Evolutionary conservation across 306 rosid genomes (phyloP), one percentile per base, ranked within the genome.

Genomic region (Glycyrrhiza uralensis): DNA sequence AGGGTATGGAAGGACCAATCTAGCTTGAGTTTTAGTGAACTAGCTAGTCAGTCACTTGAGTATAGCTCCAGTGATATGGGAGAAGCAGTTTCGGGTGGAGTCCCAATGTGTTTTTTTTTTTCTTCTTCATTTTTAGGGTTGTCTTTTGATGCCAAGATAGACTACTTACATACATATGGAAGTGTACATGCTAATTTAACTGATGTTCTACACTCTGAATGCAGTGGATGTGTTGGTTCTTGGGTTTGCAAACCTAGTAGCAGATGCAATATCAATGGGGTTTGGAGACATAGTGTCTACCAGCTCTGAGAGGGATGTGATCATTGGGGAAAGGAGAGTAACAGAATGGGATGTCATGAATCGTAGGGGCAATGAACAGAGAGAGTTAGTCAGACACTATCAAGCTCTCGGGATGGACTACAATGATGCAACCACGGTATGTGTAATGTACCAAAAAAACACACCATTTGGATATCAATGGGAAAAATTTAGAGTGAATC

Each of bases 251-350:
- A 87, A 90, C 78, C 76, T 90, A 30, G 88, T 86, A 38, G 94
- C 90, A 7, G 92, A 90, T 75, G 94, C 88, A 76, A 86, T 88
- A 75, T 90, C 89, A 3, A 88, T 81, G 96, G 89, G 90, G 58
- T 80, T 88, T n/a, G 92, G 94, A n/a, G 90, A 90, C 70, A 83
- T 3, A 54, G 61, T 83, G 26, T 81, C 96, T 0, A 81, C 74
- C 58, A 75, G 76, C 57, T 78, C 85, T 0, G 87, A 83, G 70
- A 76, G 79, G 59, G 89, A 80, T 10, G 87, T 85, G 20, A 61
- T 79, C n/a, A 47, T 49, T 4, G 69, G 72, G 69, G 85, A 83
- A 57, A 77, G 74, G 71, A 81, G 28, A 30, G 84, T 82, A 24
- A 83, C 85, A 0, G 81, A 79, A 44, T 86, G 94, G 89, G 92